Evolutionary conservation across 2,329 filamentous ascomycete species (phyloP), one percentile per base, ranked within the genome.

Genomic region (Fusarium coffeatum): DNA sequence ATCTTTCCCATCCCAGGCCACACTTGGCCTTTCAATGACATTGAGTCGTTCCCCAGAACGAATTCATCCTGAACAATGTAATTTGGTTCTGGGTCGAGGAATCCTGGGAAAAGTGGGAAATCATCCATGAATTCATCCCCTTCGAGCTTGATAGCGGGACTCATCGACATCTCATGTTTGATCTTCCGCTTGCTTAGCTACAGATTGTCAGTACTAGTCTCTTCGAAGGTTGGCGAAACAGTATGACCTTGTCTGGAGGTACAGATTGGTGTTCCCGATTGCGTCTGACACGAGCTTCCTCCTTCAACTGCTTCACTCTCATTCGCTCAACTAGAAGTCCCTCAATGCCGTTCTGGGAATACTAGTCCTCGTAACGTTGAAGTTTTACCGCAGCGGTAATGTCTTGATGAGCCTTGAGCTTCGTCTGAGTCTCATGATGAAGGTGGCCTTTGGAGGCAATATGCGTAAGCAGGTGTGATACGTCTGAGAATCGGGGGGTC

Each of bases 361-460:
- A 97, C 95, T 95, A 98, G 37, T 83, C 81, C 59, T 97, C 89
- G 76, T 93, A 98, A 46, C 85, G 82, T 37, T 89, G 85, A 46
- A 97, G 83, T 32, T 87, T 79, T 13, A 86, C 78, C 25, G 86
- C 84, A n/a, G 91, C 89, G n/a, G 82, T 82, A n/a, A 85, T 79
- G 64, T 97, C 92, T 47, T 87, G 85, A 56, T 89, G 86, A 58
- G 90, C 88, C 60, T 88, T 88, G 71, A 97, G 88, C 74, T 93
- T 90, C 55, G 93, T 86, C 76, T 93, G 93, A 82, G 94, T 97
- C 75, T 93, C 90, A 77, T 93, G 88, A 64, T 93, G 90, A 34
- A 98, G 84, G 78, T 98, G 95, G n/a, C 92, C 92, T 78, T 98
- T 98, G 69, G 94, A 98, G 64, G 92, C 89, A 67, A 98, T 89